Base-by-base conservation (phyloP, 2,329 filamentous ascomycete species). In the Colletotrichum lentis region DNA sequence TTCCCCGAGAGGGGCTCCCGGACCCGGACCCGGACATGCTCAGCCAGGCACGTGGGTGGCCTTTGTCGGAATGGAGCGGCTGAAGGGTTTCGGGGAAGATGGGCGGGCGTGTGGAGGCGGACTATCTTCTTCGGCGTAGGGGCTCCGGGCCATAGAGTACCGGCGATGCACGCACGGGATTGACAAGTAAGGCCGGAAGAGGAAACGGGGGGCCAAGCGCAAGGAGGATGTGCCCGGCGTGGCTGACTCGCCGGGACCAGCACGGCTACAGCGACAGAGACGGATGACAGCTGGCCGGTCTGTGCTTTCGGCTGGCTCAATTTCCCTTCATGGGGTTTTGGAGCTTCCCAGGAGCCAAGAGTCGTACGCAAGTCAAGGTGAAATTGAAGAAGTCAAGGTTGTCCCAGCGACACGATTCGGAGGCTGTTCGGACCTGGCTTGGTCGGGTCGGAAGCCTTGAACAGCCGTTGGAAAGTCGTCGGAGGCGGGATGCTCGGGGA, bases 11-110 rank as follows among this genome's bases (percentile, higher is more conserved):
- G 60, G 65, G 62, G 62, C 66, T 69, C 66, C 66, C 66, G 46
- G 72, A 73, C 61, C 71, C 72, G 69, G 73, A 73, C 61, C 71
- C 72, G 67, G 73, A 73, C 73, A 74, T 74, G 67, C 71, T 74
- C 64, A 49, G 64, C 62, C 72, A n/a, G 50, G 59, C 16, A 50
- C 58, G 54, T 20, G 35, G 35, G 22, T 35, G 20, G 39, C 7
- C 46, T 41, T 20, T 22, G 53, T 31, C 39, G 27, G 35, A 41
- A 12, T n/a, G 37, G 31, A 39, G 57, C 53, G 52, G 46, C 14
- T 14, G 31, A 22, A 47, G 50, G 18, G 5, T 18, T 27, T 20
- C 35, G 31, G 20, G 31, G 52, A 56, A 35, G 52, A 41, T 14
- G 49, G 41, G 22, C 18, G 50, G 12, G 70, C 67, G 72, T 64